These are phyloP conservation scores for Rhodotorula babjevae DNA, from an alignment of 768 basidiomycete species.

Conservation along the genomic window DNA sequence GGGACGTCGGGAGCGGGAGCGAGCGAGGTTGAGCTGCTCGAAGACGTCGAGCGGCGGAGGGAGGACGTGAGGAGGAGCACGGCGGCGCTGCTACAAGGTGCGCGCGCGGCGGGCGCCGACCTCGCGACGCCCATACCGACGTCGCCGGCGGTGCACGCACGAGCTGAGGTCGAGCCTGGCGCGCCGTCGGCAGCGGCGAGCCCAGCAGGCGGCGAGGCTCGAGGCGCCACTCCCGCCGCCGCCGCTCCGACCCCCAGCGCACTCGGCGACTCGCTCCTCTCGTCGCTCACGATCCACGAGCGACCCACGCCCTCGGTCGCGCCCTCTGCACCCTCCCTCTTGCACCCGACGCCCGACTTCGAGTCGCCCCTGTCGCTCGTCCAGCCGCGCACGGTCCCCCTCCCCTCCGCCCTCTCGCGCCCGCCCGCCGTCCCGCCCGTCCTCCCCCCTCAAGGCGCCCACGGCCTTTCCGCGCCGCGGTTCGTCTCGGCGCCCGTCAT, in stretches of 20 bases:
- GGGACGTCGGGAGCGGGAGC: neutral
- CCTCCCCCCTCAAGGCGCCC: neutral
- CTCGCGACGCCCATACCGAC: neutral
- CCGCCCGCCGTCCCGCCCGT: conserved; percentile 10
- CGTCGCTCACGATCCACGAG: conserved; percentile 24
- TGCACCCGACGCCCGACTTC: conserved; percentile 2
- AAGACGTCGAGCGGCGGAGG: conserved; percentile 26
- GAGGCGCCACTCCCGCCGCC: no score
- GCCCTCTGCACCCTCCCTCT: neutral
- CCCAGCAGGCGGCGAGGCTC: no score
- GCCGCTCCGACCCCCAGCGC: no score
- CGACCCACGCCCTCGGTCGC: neutral
- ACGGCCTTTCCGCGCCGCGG: conserved; percentile 13
- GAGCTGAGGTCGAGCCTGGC: no score
- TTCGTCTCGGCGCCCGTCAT: conserved; percentile 18
- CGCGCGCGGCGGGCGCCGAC: no score
- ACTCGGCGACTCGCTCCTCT: conserved; percentile 5
- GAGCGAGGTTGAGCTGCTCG: conserved; percentile 6
- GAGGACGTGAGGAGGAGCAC: neutral
- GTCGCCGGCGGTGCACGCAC: no score
- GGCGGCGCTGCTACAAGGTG: neutral
- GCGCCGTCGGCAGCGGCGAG: no score
- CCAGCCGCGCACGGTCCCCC: neutral
- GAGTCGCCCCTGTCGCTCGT: conserved; percentile 7
- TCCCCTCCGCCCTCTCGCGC: neutral